Evolutionary conservation across 768 basidiomycete genomes (phyloP).

Genomic region (Lactarius sp.): DNA sequence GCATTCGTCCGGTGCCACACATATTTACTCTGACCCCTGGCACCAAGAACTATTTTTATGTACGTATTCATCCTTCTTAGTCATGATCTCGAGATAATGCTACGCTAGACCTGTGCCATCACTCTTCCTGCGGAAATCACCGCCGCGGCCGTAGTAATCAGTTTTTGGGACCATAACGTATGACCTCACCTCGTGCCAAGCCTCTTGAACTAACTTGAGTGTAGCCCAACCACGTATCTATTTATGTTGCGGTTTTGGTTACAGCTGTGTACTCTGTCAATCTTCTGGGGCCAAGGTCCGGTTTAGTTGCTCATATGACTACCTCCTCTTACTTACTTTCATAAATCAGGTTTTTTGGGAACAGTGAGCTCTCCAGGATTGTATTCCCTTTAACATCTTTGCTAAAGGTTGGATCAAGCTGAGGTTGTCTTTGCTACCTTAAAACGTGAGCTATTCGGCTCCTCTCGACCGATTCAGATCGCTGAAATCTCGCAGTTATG

Average conservation of each 20-base stretch:
- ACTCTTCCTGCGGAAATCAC: constrained; percentile 24
- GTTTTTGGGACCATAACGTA: constrained; percentile 24
- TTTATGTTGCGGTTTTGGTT: constrained; percentile 23
- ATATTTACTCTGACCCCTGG: not conserved
- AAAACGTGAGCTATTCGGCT: constrained; percentile 16
- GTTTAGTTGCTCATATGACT: not conserved
- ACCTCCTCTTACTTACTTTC: not conserved
- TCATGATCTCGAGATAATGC: not conserved
- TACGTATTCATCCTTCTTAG: not conserved
- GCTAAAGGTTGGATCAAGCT: constrained; percentile 6
- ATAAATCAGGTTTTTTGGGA: constrained; percentile 18
- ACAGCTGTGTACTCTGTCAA: constrained; percentile 15
- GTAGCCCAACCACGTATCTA: constrained; percentile 16
- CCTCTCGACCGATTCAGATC: not conserved
- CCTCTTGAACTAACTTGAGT: not conserved
- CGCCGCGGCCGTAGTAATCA: constrained; percentile 21
- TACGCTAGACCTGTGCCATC: constrained; percentile 21
- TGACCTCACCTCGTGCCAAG: not conserved
- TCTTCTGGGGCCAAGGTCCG: constrained; percentile 17
- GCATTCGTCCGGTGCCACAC: not conserved
- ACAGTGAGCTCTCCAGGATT: constrained; percentile 8
- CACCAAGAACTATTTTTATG: constrained; percentile 25
- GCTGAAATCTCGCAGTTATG: constrained; percentile 20
- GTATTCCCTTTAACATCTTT: not conserved
- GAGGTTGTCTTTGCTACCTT: constrained; percentile 24